A percentile compares a stretch with the other conserved stretches of the same genome.
Evolutionary conservation across 768 basidiomycete genomes (phyloP).

Genomic region (Suillus bovinus): DNA sequence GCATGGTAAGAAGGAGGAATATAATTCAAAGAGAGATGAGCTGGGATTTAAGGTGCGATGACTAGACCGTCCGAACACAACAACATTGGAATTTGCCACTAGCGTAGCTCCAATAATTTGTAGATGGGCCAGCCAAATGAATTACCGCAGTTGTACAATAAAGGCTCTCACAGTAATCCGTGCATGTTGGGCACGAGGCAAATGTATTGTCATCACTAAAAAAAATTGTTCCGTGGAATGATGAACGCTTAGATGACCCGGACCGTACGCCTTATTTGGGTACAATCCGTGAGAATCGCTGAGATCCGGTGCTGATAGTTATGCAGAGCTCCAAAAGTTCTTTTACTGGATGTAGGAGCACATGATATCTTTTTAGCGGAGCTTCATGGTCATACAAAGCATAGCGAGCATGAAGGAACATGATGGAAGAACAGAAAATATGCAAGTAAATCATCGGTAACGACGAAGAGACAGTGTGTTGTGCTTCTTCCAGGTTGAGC

Average conservation of each 20-base stretch:
- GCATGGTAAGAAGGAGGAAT: neutral
- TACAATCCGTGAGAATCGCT: neutral
- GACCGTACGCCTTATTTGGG: neutral
- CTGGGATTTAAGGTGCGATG: neutral
- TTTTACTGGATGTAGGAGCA: neutral
- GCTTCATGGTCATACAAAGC: slow-evolving; percentile 19
- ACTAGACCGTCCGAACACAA: neutral
- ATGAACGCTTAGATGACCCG: too few relatives aligned
- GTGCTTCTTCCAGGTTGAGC: slow-evolving; percentile 96
- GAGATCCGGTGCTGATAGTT: too few relatives aligned
- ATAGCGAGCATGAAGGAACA: slow-evolving; percentile 31
- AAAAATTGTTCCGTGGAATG: neutral
- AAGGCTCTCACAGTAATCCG: slow-evolving; percentile 2
- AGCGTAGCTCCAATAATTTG: slow-evolving; percentile 2
- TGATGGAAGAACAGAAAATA: slow-evolving; percentile 11
- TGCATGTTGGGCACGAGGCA: neutral
- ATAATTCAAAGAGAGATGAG: neutral
- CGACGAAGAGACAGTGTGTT: slow-evolving; percentile 93
- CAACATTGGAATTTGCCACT: neutral
- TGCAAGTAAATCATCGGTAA: slow-evolving; percentile 62
- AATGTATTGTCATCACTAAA: neutral
- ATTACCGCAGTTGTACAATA: neutral
- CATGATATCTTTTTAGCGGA: slow-evolving; percentile 13
- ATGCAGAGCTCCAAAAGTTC: too few relatives aligned
- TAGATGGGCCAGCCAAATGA: neutral